Evolutionary conservation across 805 yeast species (phyloP).

Genomic region (Wickerhamomyces hampshirensis): DNA sequence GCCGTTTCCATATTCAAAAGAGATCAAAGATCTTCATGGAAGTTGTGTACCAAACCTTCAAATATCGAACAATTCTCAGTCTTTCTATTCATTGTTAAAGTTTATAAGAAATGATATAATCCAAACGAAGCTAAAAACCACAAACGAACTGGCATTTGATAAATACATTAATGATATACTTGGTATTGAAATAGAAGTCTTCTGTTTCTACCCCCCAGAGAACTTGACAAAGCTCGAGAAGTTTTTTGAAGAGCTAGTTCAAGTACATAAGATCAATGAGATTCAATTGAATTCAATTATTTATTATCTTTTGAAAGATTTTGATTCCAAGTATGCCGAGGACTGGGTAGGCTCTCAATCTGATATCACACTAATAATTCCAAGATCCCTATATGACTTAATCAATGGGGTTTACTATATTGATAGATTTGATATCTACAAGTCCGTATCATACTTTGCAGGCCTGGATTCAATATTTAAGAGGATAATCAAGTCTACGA

Average conservation of each 20-base stretch:
- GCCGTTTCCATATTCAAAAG: conserved; percentile 21
- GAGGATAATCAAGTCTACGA: conserved; percentile 1
- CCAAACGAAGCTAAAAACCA: conserved; percentile 11
- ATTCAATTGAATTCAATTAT: conserved; percentile 13
- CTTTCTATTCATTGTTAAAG: conserved; percentile 19
- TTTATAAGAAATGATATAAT: conserved; percentile 20
- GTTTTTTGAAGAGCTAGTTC: conserved; percentile 10
- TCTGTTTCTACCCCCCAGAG: conserved; percentile 21
- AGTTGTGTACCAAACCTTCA: conserved; percentile 17
- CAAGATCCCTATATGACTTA: conserved; percentile 12
- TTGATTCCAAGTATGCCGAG: conserved; percentile 17
- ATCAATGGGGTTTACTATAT: conserved; percentile 21
- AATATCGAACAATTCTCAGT: conserved; percentile 17
- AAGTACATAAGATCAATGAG: conserved; percentile 4
- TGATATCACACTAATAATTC: conserved; percentile 3
- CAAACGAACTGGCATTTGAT: conserved; percentile 15
- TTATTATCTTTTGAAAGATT: conserved; percentile 24
- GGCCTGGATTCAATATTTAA: conserved; percentile 3
- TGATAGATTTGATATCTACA: conserved; percentile 22
- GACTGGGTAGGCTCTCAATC: conserved; percentile 5
- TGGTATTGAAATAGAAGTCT: conserved; percentile 8
- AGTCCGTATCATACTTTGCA: conserved; percentile 12
- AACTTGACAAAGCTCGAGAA: conserved; percentile 14
- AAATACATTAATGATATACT: conserved; percentile 16
- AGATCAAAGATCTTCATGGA: conserved; percentile 13